Evolutionary conservation across 192 early-diverging fungal species (phyloP), one percentile per base, ranked within the genome.

Genomic region (Phlyctochytrium planicorne): DNA sequence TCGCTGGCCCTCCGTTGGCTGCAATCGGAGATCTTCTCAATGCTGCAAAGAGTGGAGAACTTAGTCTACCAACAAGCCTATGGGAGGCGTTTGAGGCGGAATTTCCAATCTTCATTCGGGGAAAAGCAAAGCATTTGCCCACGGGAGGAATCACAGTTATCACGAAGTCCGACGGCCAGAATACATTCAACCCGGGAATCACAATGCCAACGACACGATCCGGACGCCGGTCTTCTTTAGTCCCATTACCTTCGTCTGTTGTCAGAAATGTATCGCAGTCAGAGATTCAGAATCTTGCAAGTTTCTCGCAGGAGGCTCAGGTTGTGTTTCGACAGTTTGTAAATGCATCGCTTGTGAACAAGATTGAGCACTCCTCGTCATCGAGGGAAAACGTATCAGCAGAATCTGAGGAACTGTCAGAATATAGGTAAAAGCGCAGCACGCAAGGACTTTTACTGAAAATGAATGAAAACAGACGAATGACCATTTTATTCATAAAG

Each of bases 401-500:
- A 14, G 40, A 50, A n/a, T 50, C n/a, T 50, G 40, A 50, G 40
- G 40, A 50, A n/a, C 40, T 50, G n/a, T 50, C 40, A n/a, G 40
- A 50, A n/a, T 50, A 50, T 50, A 10, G 40, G 40, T 50, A 50
- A 50, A n/a, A 10, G 40, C n/a, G n/a, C n/a, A n/a, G n/a, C n/a
- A n/a, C n/a, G n/a, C n/a, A n/a, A n/a, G n/a, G n/a, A n/a, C n/a
- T n/a, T n/a, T n/a, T n/a, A n/a, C n/a, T n/a, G n/a, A n/a, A n/a
- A n/a, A n/a, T n/a, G n/a, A n/a, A n/a, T n/a, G n/a, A 14, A 14
- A 50, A 71, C 40, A 36, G 69, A 25, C 20, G 63, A 24, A 62
- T 71, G 12, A 71, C 62, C 16, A 65, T 71, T 12, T 63, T 71
- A 63, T 71, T 71, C 34, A 63, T 71, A 17, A 71, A 71, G 34